Evolutionary conservation across 2,329 filamentous ascomycete species (phyloP).

Genomic region (Eutypa lata): DNA sequence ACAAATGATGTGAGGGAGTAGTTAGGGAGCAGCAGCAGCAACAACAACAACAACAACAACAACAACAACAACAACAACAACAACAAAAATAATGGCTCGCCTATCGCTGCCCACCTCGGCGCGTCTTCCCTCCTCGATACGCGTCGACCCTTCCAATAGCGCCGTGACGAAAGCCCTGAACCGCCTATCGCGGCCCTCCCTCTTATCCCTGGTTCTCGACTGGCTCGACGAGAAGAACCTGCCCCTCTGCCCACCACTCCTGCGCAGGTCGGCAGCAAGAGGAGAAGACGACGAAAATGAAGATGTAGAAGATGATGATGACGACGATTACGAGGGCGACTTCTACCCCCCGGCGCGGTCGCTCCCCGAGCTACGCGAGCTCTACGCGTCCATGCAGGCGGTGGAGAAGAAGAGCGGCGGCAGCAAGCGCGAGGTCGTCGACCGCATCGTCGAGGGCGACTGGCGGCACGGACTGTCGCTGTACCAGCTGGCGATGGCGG

Average conservation of each 20-base stretch:
- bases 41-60: background rate
- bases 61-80: background rate
- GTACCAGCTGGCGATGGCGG: constrained; percentile 67
- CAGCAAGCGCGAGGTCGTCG: constrained; percentile 60
- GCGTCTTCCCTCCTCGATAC: constrained; percentile 67
- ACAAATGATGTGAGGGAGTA: no score
- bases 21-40: no score
- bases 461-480: constrained; percentile 63
- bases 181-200: constrained; percentile 67
- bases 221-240: constrained; percentile 72
- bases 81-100: constrained; percentile 40
- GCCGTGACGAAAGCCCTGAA: constrained; percentile 64
- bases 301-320: constrained; percentile 48
- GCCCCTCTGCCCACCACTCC: constrained; percentile 56
- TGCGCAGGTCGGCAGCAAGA: constrained; percentile 35
- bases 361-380: constrained; percentile 62
- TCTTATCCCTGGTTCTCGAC: constrained; percentile 69
- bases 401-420: constrained; percentile 41
- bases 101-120: constrained; percentile 69
- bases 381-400: constrained; percentile 59
- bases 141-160: constrained; percentile 62
- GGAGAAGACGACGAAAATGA: constrained; percentile 44
- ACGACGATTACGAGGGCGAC: constrained; percentile 58
- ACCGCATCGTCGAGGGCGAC: constrained; percentile 64
- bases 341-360: constrained; percentile 67